Conservation (phyloP, 1,284 basidiomycete genomes). For the Sporisorium reilianum region DNA sequence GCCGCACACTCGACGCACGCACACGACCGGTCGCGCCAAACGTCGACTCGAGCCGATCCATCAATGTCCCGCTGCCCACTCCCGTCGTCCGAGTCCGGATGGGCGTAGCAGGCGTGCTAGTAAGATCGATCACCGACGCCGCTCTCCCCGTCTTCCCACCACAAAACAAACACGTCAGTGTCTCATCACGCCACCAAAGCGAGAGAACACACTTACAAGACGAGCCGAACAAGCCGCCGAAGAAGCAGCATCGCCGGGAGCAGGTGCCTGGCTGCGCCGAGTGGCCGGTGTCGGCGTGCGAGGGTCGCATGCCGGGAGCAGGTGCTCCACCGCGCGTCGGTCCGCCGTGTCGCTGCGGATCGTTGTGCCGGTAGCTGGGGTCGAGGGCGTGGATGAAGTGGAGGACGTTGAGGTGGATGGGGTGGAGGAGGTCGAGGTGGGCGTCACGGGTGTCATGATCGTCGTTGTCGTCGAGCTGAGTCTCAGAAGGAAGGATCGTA, state of each 20-base stretch:
- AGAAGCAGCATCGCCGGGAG: neutral
- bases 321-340: neutral
- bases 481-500: too few species aligned
- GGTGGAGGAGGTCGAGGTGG: neutral
- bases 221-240: too few species aligned
- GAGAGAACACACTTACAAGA: too few species aligned
- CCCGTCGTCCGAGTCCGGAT: too few species aligned
- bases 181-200: neutral
- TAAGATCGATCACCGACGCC: slow-evolving; percentile 2
- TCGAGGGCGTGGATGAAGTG: neutral
- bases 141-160: neutral
- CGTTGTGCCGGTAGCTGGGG: neutral
- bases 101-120: neutral
- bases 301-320: neutral
- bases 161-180: neutral
- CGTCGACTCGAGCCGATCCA: neutral
- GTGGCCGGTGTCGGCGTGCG: neutral
- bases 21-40: slow-evolving; percentile 3
- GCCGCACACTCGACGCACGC: neutral
- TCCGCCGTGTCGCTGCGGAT: slow-evolving; percentile 1
- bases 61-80: neutral
- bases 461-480: too few species aligned
- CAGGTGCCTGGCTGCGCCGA: neutral
- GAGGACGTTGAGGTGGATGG: neutral
- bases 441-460: neutral